Evolutionary conservation across 441 rosid genomes (phyloP), one percentile per base, ranked within the genome.

Genomic region (Geranium incanum): DNA sequence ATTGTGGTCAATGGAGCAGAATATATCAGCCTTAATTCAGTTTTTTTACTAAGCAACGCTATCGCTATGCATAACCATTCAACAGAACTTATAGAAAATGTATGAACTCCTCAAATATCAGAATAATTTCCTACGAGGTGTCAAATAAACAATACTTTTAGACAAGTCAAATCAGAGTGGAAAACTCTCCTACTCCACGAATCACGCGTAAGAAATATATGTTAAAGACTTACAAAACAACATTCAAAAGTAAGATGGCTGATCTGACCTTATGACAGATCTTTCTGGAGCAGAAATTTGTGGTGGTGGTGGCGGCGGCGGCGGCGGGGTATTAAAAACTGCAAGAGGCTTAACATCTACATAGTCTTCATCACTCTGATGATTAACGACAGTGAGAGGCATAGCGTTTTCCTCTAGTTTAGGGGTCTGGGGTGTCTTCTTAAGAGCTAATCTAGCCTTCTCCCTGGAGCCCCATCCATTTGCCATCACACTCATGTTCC

Each of bases 401-500:
- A 76, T 3, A 71, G 91, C 43, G 76, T 69, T 82, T 48, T 88
- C 98, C 55, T 93, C 97, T 37, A 72, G 84, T 80, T 78, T 87
- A 60, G 86, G 72, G 70, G 81, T 75, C 74, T 87, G 84, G 5
- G 70, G 81, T 33, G 83, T 76, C 82, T 88, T 86, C 73, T 83
- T 95, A 66, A 88, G 73, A 68, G 93, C 81, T 75, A 86, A 60
- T 84, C 91, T 89, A 71, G 92, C 79, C 79, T 85, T 92, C 55
- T 95, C 96, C 4, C 93, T 86, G 4, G 98, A 84, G 62, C 88
- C 86, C 90, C 89, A 92, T n/a, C 97, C 99, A 85, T 87, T 89
- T 8, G 91, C 88, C 90, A 92, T 88, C 68, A 89, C 98, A 81
- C 96, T 88, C 96, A 95, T 89, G 78, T 91, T 92, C 83, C 99